These are phyloP conservation scores for Striga hermonthica DNA, from an alignment of 305 asterid genomes.

Conservation along the genomic window DNA sequence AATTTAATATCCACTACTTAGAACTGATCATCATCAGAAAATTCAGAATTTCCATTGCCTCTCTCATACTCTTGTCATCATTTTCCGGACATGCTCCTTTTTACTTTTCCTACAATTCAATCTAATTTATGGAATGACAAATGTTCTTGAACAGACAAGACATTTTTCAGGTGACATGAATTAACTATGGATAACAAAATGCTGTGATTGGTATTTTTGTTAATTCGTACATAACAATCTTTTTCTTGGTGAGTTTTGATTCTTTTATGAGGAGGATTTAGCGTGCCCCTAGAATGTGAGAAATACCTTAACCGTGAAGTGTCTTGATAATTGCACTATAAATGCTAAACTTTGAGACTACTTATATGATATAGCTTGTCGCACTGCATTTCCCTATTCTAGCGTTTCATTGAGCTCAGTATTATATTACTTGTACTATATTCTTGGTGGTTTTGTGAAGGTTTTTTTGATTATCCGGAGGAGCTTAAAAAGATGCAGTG, in stretches of 20 bases:
- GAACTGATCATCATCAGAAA: background rate
- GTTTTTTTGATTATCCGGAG: slow-evolving; percentile 83
- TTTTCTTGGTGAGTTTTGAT: background rate
- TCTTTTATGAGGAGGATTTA: background rate
- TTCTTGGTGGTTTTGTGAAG: slow-evolving; percentile 44
- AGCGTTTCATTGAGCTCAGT: slow-evolving; percentile 15
- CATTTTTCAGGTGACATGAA: background rate
- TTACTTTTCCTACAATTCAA: background rate
- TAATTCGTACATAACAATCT: background rate
- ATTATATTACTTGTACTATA: slow-evolving; percentile 27
- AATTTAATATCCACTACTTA: too few relatives aligned
- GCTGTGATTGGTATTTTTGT: background rate
- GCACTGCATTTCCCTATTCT: background rate
- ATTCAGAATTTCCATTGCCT: background rate
- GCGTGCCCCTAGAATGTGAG: slow-evolving; percentile 8
- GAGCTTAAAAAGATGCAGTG: slow-evolving; percentile 95
- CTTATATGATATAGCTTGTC: background rate
- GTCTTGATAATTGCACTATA: slow-evolving; percentile 9
- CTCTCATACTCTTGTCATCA: slow-evolving; percentile 6
- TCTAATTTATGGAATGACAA: background rate
- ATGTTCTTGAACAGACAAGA: background rate
- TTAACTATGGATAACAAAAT: slow-evolving; percentile 13
- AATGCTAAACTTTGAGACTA: background rate
- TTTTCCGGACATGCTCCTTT: background rate
- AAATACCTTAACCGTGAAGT: slow-evolving; percentile 16